Evolutionary conservation across 2,329 filamentous ascomycete species (phyloP), one percentile per base, ranked within the genome.

Genomic region (Microascus cirrosus): DNA sequence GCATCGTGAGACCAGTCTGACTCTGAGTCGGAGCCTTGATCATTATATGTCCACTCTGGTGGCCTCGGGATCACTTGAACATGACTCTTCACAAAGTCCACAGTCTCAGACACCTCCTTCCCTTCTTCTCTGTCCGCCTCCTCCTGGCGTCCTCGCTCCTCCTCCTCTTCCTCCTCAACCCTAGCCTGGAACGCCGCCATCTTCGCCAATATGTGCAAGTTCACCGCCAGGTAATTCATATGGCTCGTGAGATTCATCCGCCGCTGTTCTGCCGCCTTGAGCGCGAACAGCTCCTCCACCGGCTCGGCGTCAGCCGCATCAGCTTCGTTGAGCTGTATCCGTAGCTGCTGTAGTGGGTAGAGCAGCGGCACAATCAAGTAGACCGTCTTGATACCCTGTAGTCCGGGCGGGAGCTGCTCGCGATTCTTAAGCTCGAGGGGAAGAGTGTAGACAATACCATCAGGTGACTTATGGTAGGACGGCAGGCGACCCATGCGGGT

Each of bases 41-140:
- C 73, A 3, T 73, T 66, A 32, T 70, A 32, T 8, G 28, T 70
- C 90, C 90, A 95, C 69, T 95, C 90, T 0, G 87, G 87, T 11
- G 90, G 90, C 8, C 89, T 78, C 12, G 87, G 81, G 57, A 94
- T 89, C 59, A 87, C 73, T 60, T 86, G 80, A 54, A 94, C 73
- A 65, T 93, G 89, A 36, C 78, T 77, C 59, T 78, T 81, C 3
- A 57, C 55, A 53, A 57, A 57, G 32, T 82, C 83, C 53, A 75
- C 72, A 10, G 67, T 66, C 18, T 60, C 45, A 51, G 22, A 4
- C 11, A 3, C 50, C 13, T 18, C 24, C 13, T 2, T 13, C 1
- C 57, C 53, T 18, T 57, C 55, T 52, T 62, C 34, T 8, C 56
- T 45, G 24, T 60, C 63, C 42, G 60, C 45, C n/a, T 58, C 18